Evolutionary conservation across 306 rosid species (phyloP).

Genomic region (Rosa chinensis): DNA sequence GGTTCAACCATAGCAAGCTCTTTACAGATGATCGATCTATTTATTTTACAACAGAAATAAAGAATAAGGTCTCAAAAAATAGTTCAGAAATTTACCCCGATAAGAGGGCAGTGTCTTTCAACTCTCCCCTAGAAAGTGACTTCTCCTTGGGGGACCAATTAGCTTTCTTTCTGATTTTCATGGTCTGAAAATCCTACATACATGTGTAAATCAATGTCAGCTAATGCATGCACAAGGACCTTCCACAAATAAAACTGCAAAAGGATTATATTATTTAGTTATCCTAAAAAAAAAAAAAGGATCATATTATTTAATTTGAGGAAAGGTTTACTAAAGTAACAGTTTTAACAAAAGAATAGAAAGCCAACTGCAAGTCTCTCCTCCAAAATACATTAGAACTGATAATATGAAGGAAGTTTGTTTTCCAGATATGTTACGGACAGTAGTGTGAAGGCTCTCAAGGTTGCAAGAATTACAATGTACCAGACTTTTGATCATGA

Average conservation of each 20-base stretch:
- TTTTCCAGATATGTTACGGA: background rate
- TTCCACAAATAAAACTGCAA: background rate
- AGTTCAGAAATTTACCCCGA: no score
- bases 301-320: background rate
- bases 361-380: constrained; percentile 6
- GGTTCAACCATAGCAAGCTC: no score
- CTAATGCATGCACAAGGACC: background rate
- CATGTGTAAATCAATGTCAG: background rate
- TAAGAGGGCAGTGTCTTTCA: no score
- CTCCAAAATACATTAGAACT: background rate
- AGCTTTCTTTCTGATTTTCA: no score
- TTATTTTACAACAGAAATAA: no score
- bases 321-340: background rate
- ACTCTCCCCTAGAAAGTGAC: no score
- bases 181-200: background rate
- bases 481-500: background rate
- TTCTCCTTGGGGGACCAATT: no score
- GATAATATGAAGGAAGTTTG: background rate
- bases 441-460: background rate
- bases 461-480: background rate
- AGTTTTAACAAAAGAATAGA: background rate
- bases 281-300: no score
- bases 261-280: background rate
- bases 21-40: no score
- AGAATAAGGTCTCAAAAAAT: no score